Conservation (phyloP, 106 monocot genomes). For the Dioscorea alata region DNA sequence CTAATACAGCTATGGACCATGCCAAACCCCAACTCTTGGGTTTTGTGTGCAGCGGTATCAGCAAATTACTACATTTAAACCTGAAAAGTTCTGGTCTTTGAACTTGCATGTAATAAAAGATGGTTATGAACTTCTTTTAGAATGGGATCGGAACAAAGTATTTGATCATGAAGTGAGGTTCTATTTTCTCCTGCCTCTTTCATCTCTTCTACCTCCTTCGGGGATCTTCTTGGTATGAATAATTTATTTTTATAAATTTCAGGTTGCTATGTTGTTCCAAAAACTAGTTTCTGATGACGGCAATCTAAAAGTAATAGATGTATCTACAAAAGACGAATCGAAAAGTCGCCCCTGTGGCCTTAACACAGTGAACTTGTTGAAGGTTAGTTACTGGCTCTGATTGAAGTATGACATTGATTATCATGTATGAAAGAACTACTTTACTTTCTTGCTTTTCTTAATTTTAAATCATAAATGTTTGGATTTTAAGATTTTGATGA, state of each 20-base stretch:
- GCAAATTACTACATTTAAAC: conserved; percentile 96
- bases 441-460: too few relatives aligned
- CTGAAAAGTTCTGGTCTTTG: conserved; percentile 92
- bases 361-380: conserved; percentile 86
- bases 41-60: conserved; percentile 89
- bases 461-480: too few relatives aligned
- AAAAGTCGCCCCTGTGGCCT: conserved; percentile 92
- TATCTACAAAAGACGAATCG: conserved; percentile 70
- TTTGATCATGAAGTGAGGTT: conserved; percentile 80
- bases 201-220: not conserved
- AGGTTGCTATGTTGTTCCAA: conserved; percentile 90
- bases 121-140: conserved; percentile 78
- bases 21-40: conserved; percentile 95
- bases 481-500: too few relatives aligned
- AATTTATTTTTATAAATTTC: conserved; percentile 19
- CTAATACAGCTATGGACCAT: conserved; percentile 80
- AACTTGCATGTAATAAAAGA: conserved; percentile 60
- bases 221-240: conserved; percentile 2
- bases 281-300: conserved; percentile 69
- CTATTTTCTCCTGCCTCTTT: conserved; percentile 11
- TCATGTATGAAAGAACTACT: too few relatives aligned
- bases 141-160: conserved; percentile 82
- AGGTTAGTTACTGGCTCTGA: conserved; percentile 33
- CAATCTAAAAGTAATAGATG: conserved; percentile 53
- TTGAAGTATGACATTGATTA: too few relatives aligned